Evolutionary conservation across 2,329 filamentous ascomycete species (phyloP).

Genomic region (Penicillium sp.): DNA sequence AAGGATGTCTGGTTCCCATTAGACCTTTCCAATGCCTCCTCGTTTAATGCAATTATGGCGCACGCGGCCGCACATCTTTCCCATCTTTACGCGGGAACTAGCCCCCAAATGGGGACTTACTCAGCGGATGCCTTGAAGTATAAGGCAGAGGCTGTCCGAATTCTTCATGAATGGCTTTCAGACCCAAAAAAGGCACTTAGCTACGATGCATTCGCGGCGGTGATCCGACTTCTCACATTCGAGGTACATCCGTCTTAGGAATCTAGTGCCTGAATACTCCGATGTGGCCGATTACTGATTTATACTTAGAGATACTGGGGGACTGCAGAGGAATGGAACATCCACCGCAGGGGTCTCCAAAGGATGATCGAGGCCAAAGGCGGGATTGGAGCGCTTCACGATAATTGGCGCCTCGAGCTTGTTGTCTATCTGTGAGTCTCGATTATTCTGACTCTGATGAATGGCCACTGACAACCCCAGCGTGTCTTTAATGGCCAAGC

Average conservation of each 20-base stretch:
- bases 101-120: slow-evolving; percentile 23
- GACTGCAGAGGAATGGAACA: slow-evolving; percentile 33
- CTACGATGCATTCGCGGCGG: slow-evolving; percentile 38
- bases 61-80: slow-evolving; percentile 44
- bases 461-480: slow-evolving; percentile 9
- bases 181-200: slow-evolving; percentile 34
- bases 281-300: neutral
- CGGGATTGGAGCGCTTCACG: slow-evolving; percentile 30
- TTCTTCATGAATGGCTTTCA: slow-evolving; percentile 24
- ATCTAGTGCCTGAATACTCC: neutral
- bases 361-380: slow-evolving; percentile 38
- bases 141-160: slow-evolving; percentile 40
- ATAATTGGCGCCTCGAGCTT: slow-evolving; percentile 32
- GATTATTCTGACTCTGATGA: neutral
- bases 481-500: slow-evolving; percentile 30
- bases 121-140: slow-evolving; percentile 30
- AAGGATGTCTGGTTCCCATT: slow-evolving; percentile 45
- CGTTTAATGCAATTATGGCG: slow-evolving; percentile 46
- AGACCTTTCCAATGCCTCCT: slow-evolving; percentile 45
- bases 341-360: slow-evolving; percentile 35
- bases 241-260: slow-evolving; percentile 24
- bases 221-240: slow-evolving; percentile 36
- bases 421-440: slow-evolving; percentile 33
- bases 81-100: slow-evolving; percentile 32
- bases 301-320: slow-evolving; percentile 36